Base-by-base conservation (phyloP, 1,284 basidiomycete species). In the Cutaneotrichosporon sp. region DNA sequence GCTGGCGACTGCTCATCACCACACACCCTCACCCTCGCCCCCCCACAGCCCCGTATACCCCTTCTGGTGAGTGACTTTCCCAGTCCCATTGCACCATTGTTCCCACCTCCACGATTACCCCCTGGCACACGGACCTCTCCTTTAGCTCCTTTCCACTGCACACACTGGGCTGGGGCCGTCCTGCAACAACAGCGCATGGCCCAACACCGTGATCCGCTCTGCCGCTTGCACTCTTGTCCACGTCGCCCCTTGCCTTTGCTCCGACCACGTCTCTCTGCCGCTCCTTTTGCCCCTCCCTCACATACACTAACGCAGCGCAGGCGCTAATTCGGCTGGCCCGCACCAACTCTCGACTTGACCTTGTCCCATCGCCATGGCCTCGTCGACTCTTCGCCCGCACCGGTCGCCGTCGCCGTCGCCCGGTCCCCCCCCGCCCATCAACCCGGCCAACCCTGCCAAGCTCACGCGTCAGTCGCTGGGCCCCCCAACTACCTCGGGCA, bases 401-500 rank as follows among this genome's bases (percentile, higher is more conserved):
- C 68, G 72, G 39, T 73, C 70, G 21, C 70, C 70, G 14, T 74
- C 72, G 15, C 72, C 72, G 3, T 66, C 68, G 13, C 70, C 69
- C 4, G 56, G 61, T 5, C 64, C 72, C 3, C 47, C 55, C 13
- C 58, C 65, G 1, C 56, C 63, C 8, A 59, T 70, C 45, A 68
- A 67, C 52, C 64, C 62, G 13, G 35, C 58, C 54, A 69, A 69
- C 50, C 68, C 68, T 0, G 68, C 70, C 15, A 71, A 70, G 58
- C 61, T 73, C 35, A 72, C 65, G n/a, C 65, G 72, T 18, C 72
- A 74, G 58, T 72, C 70, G 23, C 69, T 74, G 40, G 72, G 72
- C 34, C 72, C 72, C 8, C 69, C 69, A 33, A 62, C 70, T 13
- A 62, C 68, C 15, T 52, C 55, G 18, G 54, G 55, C 37, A 59